Conservation (phyloP, 768 basidiomycete species). For the Auriscalpium vulgare region DNA sequence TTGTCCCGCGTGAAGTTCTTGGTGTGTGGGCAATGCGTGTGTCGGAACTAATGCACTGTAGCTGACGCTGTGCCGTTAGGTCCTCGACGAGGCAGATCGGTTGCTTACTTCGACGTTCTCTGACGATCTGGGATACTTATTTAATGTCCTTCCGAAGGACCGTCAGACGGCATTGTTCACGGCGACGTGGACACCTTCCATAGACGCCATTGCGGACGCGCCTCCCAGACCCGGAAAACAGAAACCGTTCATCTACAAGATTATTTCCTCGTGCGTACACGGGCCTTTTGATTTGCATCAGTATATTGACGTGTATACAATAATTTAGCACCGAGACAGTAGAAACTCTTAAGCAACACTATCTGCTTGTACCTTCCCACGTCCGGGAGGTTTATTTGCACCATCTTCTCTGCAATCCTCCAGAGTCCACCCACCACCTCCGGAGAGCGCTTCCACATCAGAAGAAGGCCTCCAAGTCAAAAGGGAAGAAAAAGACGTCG, state of each 20-base stretch:
- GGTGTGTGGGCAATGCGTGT: constrained; percentile 34
- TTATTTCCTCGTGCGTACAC: constrained; percentile 54
- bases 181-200: constrained; percentile 83
- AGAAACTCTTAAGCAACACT: constrained; percentile 77
- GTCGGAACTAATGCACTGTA: not conserved
- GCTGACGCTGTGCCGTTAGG: constrained; percentile 33
- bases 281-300: not conserved
- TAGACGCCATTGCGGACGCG: constrained; percentile 68
- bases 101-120: constrained; percentile 86
- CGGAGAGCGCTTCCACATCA: constrained; percentile 40
- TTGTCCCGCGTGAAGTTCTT: constrained; percentile 79
- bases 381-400: constrained; percentile 90
- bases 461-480: constrained; percentile 11
- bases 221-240: constrained; percentile 76
- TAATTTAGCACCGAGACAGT: constrained; percentile 77
- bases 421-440: constrained; percentile 62
- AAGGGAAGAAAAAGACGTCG: constrained; percentile 19
- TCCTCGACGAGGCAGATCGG: constrained; percentile 95
- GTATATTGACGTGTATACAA: constrained; percentile 6
- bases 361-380: constrained; percentile 89
- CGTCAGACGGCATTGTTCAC: constrained; percentile 98
- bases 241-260: constrained; percentile 80
- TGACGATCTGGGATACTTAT: constrained; percentile 73
- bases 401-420: constrained; percentile 84
- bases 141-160: constrained; percentile 67